Conservation (phyloP, 129 eudicot species). For the Saposhnikovia divaricata region DNA sequence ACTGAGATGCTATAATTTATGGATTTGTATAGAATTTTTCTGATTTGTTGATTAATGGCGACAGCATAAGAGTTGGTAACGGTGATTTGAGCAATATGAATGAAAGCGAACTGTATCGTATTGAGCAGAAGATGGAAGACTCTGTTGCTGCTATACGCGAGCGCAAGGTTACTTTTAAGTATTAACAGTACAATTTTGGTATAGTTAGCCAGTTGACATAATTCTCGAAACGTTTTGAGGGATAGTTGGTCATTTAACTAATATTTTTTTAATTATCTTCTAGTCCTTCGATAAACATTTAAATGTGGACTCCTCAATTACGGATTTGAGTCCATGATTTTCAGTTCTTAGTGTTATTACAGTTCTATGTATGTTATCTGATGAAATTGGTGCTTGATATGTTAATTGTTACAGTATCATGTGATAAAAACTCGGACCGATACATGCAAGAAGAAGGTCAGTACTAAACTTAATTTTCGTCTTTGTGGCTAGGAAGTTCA, state of each 20-base stretch:
- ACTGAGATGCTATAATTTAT: not conserved
- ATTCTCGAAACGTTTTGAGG: not conserved
- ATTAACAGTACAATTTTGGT: not conserved
- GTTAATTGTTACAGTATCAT: slow-evolving; percentile 37
- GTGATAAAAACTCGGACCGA: slow-evolving; percentile 53
- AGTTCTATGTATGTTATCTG: not conserved
- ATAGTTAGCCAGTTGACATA: not conserved
- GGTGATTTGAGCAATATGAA: slow-evolving; percentile 41
- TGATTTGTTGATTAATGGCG: not conserved
- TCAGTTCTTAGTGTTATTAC: not conserved
- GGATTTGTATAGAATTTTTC: not conserved
- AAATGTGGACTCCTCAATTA: not conserved
- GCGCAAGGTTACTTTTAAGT: slow-evolving; percentile 36
- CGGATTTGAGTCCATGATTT: not conserved
- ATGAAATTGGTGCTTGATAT: slow-evolving; percentile 1
- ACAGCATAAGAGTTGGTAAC: slow-evolving; percentile 54
- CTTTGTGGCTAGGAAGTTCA: not conserved
- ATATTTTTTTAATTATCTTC: not conserved
- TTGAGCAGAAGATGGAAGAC: slow-evolving; percentile 42
- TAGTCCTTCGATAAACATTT: not conserved
- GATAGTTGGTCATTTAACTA: too few species aligned
- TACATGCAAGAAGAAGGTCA: slow-evolving; percentile 65
- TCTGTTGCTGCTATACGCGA: slow-evolving; percentile 43
- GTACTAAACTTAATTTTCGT: slow-evolving; percentile 4
- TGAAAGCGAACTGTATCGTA: slow-evolving; percentile 31